Conservation (phyloP, 116 monocot genomes). For the Phalaenopsis hybrid region DNA sequence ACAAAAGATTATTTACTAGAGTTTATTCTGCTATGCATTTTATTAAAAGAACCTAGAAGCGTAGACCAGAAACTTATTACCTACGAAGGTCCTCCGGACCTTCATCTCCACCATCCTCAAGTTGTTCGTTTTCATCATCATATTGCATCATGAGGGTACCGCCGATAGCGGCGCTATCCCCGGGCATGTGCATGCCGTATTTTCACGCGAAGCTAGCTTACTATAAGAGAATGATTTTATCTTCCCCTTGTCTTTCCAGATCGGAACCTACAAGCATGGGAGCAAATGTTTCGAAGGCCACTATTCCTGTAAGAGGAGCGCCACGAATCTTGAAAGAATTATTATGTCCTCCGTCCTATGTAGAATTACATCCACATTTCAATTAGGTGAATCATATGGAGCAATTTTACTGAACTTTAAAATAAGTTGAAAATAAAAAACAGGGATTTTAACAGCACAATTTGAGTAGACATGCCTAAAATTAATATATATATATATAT, state of each 20-base stretch:
- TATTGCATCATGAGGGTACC: not conserved
- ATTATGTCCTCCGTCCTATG: too few relatives aligned
- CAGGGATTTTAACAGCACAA: too few relatives aligned
- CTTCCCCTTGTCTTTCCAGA: not conserved
- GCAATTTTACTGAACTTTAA: too few relatives aligned
- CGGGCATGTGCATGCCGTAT: not conserved
- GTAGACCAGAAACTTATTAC: not conserved
- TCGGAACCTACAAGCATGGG: not conserved
- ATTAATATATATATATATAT: too few relatives aligned
- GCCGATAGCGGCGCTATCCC: not conserved
- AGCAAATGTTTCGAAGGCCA: too few relatives aligned
- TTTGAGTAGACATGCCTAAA: too few relatives aligned
- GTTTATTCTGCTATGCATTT: not conserved
- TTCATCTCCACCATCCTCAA: not conserved
- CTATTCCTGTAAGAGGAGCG: too few relatives aligned
- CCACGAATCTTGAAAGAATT: too few relatives aligned
- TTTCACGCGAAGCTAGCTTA: not conserved
- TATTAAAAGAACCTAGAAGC: not conserved
- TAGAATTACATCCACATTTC: too few relatives aligned
- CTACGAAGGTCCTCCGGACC: constrained; percentile 2
- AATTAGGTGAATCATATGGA: too few relatives aligned
- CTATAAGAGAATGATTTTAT: not conserved
- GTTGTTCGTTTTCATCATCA: constrained; percentile 3
- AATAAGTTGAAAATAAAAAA: too few relatives aligned
- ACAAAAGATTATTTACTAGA: not conserved